Evolutionary conservation across 192 early-diverging fungal species (phyloP).

Genomic region (Chytriomyces confervae): DNA sequence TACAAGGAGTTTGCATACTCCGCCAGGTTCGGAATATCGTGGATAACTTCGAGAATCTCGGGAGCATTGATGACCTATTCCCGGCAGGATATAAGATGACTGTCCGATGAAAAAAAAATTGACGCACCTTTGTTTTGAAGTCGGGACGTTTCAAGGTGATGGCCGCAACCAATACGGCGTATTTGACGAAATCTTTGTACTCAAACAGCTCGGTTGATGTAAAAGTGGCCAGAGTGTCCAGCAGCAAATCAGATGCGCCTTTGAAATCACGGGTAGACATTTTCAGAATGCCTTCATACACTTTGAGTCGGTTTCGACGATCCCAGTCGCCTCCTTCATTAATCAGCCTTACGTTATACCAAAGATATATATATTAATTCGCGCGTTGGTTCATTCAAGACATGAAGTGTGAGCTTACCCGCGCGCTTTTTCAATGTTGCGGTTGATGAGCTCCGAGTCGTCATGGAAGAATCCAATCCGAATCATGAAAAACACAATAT

Average conservation of each 20-base stretch:
- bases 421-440: constrained; percentile 83
- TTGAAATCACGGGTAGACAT: constrained; percentile 97
- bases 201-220: constrained; percentile 97
- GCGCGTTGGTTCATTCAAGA: neutral
- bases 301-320: constrained; percentile 96
- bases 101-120: neutral
- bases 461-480: constrained; percentile 94
- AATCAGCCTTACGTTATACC: constrained; percentile 69
- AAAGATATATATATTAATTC: neutral
- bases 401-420: constrained; percentile 43
- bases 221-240: constrained; percentile 96
- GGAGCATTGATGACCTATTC: constrained; percentile 86
- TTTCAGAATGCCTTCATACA: constrained; percentile 90
- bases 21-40: constrained; percentile 85
- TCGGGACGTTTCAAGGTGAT: constrained; percentile 89
- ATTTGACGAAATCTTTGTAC: constrained; percentile 95
- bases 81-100: neutral
- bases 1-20: constrained; percentile 87
- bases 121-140: constrained; percentile 87
- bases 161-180: constrained; percentile 86
- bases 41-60: constrained; percentile 94
- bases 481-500: constrained; percentile 90
- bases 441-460: constrained; percentile 77
- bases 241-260: constrained; percentile 83
- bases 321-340: constrained; percentile 99